Evolutionary conservation across 768 basidiomycete species (phyloP), one percentile per base, ranked within the genome.

Genomic region (Steccherinum ochraceum): DNA sequence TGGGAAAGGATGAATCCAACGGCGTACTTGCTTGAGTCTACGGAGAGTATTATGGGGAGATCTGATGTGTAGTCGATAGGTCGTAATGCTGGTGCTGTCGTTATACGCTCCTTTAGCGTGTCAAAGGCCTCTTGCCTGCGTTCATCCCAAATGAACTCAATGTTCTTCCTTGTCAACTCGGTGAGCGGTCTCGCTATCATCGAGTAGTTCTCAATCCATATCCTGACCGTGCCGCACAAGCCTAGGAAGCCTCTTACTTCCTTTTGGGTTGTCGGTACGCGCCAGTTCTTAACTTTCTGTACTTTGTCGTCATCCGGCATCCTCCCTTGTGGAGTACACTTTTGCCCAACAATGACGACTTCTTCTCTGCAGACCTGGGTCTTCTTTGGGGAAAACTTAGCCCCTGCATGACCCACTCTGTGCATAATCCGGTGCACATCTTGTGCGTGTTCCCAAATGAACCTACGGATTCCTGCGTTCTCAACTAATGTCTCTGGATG

Each of bases 1-100:
- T 76, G 74, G 12, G 60, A 70, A 0, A 77, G 60, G 23, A 70
- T 62, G 24, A 61, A 73, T 0, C 73, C 71, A 0, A 74, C 62
- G 0, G 67, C 69, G 5, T 69, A 63, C 4, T 47, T 40, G 0
- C 63, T 68, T 0, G 71, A 66, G 54, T 75, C 72, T 0, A 75
- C 73, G 2, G 69, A 57, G 0, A 75, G 49, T 0, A 69, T 64
- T 23, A 73, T 58, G 1, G 62, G 56, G 1, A 41, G n/a, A 0
- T 54, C 52, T 0, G 58, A 65, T 2, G 20, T 4, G 47, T 73
- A 72, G 48, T 73, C 60, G 16, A 76, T 59, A 0, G 67, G 61
- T 3, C 53, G 48, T 2, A 74, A 49, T 0, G 63, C 64, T 18
- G 69, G 66, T 2, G 64, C 51, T 0, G 49, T 52, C 0, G 58